phyloP scores from a whole-genome alignment of 2,329 filamentous ascomycete genomes.

The Penicillium crustosum region DNA sequence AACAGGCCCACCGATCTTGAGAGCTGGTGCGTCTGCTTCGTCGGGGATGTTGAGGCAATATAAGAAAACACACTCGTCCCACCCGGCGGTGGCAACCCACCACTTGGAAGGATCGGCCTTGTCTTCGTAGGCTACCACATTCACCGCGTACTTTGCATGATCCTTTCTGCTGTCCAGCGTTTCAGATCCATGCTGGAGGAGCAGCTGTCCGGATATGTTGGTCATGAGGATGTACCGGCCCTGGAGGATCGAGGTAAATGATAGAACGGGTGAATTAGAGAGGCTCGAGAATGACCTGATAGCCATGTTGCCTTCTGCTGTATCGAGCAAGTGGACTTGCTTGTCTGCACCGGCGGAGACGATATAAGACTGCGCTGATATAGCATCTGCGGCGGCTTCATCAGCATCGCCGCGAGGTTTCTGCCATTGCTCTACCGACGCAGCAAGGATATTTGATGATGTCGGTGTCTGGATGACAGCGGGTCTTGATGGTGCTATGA shows the following conservation, averaged over 20 bases:
- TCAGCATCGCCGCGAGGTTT: constrained; percentile 13
- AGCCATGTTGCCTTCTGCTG: constrained; percentile 18
- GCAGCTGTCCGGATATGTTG: constrained; percentile 60
- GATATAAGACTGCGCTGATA: constrained; percentile 30
- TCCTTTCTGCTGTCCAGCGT: constrained; percentile 54
- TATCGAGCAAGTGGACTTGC: constrained; percentile 49
- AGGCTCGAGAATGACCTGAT: constrained; percentile 29
- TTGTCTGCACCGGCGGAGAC: constrained; percentile 50
- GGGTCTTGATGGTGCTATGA: constrained; percentile 48
- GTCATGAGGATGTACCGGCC: constrained; percentile 51
- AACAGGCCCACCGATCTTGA: constrained; percentile 29
- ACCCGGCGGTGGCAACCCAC: constrained; percentile 59
- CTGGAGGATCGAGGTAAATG: constrained; percentile 46
- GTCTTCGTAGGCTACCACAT: constrained; percentile 46
- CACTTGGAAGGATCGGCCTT: constrained; percentile 24
- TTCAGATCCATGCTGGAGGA: constrained; percentile 48
- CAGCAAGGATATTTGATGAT: constrained; percentile 55
- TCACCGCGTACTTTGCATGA: constrained; percentile 60
- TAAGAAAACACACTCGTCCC: constrained; percentile 58
- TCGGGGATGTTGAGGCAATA: constrained; percentile 40
- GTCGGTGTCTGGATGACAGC: constrained; percentile 45
- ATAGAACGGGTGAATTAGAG: constrained; percentile 53
- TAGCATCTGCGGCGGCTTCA: constrained; percentile 12
- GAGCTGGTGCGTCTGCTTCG: constrained; percentile 5
- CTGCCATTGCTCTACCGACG: constrained; percentile 45